These are phyloP conservation scores for Grifola frondosa DNA, from an alignment of 1,284 basidiomycete genomes.

Conservation along the genomic window DNA sequence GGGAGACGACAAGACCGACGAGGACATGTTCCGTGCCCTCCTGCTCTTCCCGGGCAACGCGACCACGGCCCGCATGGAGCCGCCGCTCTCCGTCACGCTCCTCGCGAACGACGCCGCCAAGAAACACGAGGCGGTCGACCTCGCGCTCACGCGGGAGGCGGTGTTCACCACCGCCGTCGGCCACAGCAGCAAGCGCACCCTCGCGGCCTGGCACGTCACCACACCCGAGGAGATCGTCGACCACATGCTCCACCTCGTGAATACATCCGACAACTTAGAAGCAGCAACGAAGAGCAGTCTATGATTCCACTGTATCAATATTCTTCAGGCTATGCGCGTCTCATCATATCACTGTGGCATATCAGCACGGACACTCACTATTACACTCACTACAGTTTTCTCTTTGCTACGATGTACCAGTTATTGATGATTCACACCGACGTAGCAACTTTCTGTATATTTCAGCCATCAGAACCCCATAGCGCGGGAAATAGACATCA, in stretches of 20 bases:
- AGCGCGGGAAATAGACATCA: too few relatives aligned
- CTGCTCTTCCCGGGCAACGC: constrained; percentile 57
- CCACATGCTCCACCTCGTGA: constrained; percentile 58
- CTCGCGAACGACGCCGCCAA: constrained; percentile 30
- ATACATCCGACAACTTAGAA: constrained; percentile 17
- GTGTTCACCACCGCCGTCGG: constrained; percentile 90
- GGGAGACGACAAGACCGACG: constrained; percentile 98
- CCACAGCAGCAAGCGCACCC: constrained; percentile 81
- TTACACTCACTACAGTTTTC: too few relatives aligned
- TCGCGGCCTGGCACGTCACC: constrained; percentile 89
- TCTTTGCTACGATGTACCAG: too few relatives aligned
- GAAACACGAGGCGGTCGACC: constrained; percentile 53
- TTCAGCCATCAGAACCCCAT: too few relatives aligned
- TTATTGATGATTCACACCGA: too few relatives aligned
- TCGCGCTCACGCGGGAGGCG: constrained; percentile 65
- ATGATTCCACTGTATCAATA: too few relatives aligned
- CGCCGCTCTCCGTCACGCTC: constrained; percentile 74
- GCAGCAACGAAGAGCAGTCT: constrained; percentile 18
- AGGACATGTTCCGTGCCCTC: constrained; percentile 94
- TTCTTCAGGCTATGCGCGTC: too few relatives aligned
- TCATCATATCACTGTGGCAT: too few relatives aligned
- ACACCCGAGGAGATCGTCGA: constrained; percentile 74
- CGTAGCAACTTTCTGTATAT: too few relatives aligned
- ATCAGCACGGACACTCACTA: too few relatives aligned
- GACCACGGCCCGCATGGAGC: constrained; percentile 56